A percentile compares a stretch with the other conserved stretches of the same genome.
Evolutionary conservation across 1,139 yeast species (phyloP).

Genomic region (Sugiyamaella japonica): DNA sequence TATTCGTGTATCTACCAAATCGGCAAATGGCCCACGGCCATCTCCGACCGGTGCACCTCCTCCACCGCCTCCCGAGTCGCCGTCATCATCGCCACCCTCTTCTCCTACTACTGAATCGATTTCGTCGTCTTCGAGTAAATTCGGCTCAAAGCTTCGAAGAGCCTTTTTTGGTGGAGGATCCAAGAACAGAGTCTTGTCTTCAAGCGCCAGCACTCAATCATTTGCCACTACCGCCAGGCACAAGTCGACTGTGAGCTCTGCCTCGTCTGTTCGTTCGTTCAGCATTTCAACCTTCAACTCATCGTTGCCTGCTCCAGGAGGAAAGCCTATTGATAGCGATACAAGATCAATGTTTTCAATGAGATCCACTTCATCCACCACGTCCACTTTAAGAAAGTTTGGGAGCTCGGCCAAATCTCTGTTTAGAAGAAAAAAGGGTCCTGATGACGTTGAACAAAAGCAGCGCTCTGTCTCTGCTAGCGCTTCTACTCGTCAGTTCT

Average conservation of each 20-base stretch:
- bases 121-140: constrained; percentile 1
- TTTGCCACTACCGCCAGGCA: constrained; percentile 9
- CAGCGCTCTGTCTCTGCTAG: neutral
- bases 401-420: constrained; percentile 23
- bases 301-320: constrained; percentile 4
- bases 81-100: neutral
- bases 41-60: constrained; percentile 12
- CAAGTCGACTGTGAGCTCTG: neutral
- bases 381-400: constrained; percentile 33
- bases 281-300: constrained; percentile 1
- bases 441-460: neutral
- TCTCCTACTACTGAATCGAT: neutral
- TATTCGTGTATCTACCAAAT: constrained; percentile 15
- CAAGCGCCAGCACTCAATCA: constrained; percentile 12
- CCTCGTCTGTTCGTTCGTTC: constrained; percentile 12
- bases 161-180: constrained; percentile 4
- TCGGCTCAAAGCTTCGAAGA: constrained; percentile 12
- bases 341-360: constrained; percentile 30
- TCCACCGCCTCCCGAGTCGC: constrained; percentile 12
- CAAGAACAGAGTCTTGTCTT: neutral
- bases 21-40: constrained; percentile 9
- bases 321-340: constrained; percentile 25
- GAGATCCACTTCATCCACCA: constrained; percentile 32
- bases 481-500: neutral
- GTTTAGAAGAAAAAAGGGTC: constrained; percentile 13